A percentile compares a stretch with the other conserved stretches of the same genome.
These are phyloP conservation scores for Stereocaulon alpinum DNA, from an alignment of 495 filamentous ascomycete genomes.

Conservation along the genomic window DNA sequence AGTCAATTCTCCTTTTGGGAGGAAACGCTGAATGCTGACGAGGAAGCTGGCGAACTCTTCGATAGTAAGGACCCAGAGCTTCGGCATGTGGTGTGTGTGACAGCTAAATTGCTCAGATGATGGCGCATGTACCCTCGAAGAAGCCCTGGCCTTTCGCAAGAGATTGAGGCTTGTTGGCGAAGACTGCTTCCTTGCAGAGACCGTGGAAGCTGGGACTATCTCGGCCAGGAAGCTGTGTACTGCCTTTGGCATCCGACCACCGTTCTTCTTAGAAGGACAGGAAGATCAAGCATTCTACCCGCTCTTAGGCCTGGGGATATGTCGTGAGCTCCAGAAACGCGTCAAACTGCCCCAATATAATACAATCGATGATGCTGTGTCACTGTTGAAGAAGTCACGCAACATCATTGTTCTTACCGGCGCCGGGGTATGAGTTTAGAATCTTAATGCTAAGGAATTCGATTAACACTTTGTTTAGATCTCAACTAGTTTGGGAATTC, in stretches of 20 bases:
- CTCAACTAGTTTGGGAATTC: constrained; percentile 58
- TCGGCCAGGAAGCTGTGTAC: constrained; percentile 77
- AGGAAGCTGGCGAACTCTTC: constrained; percentile 44
- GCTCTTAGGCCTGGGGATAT: constrained; percentile 65
- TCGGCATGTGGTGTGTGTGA: background rate
- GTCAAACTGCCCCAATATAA: constrained; percentile 75
- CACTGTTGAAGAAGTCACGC: constrained; percentile 56
- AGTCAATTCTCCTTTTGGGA: constrained; percentile 50
- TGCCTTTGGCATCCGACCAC: constrained; percentile 78
- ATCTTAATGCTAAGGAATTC: background rate
- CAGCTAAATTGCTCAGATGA: constrained; percentile 8
- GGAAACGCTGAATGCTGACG: constrained; percentile 54
- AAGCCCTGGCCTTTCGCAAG: constrained; percentile 57
- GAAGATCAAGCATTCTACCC: constrained; percentile 65
- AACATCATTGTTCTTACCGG: constrained; percentile 93
- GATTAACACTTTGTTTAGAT: constrained; percentile 40
- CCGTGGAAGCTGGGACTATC: constrained; percentile 55
- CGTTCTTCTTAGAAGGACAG: constrained; percentile 62
- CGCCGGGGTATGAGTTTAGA: constrained; percentile 51
- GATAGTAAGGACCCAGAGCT: background rate
- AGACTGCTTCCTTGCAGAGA: constrained; percentile 61
- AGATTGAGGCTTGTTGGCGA: constrained; percentile 66
- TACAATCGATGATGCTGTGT: constrained; percentile 76
- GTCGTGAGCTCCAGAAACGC: constrained; percentile 72
- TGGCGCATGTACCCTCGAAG: constrained; percentile 61